A percentile compares a stretch with the other conserved stretches of the same genome.
Conservation (phyloP, 1,284 basidiomycete genomes). For the Hemileia vastatrix region DNA sequence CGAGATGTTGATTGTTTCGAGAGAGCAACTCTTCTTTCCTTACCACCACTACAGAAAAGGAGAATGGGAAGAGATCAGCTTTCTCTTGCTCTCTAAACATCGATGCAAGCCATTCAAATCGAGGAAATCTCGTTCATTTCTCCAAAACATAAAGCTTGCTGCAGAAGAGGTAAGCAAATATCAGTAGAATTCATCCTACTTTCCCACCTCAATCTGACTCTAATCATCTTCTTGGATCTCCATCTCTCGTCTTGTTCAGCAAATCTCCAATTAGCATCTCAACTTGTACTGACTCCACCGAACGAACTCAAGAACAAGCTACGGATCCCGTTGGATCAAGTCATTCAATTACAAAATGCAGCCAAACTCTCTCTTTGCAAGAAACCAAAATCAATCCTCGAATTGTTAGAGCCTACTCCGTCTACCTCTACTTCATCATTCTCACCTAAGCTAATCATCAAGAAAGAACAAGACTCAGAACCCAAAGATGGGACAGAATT, state of each 20-base stretch:
- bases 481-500: too few relatives aligned
- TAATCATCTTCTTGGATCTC: neutral
- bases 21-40: too few relatives aligned
- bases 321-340: neutral
- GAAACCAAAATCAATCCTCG: neutral
- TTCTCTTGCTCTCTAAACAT: too few relatives aligned
- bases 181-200: neutral
- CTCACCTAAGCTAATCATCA: neutral
- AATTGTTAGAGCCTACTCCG: neutral
- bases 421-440: neutral
- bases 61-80: too few relatives aligned
- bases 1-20: too few relatives aligned
- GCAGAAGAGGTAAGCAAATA: neutral
- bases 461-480: neutral
- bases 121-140: too few relatives aligned
- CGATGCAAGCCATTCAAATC: too few relatives aligned
- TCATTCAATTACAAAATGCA: neutral
- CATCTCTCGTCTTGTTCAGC: neutral
- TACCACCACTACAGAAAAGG: too few relatives aligned
- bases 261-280: neutral
- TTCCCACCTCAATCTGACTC: neutral
- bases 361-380: neutral
- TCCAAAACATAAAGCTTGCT: too few relatives aligned
- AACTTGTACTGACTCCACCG: neutral
- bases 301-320: neutral